phyloP scores from a whole-genome alignment of 768 basidiomycete genomes.

The Boletus rubroflammeus region DNA sequence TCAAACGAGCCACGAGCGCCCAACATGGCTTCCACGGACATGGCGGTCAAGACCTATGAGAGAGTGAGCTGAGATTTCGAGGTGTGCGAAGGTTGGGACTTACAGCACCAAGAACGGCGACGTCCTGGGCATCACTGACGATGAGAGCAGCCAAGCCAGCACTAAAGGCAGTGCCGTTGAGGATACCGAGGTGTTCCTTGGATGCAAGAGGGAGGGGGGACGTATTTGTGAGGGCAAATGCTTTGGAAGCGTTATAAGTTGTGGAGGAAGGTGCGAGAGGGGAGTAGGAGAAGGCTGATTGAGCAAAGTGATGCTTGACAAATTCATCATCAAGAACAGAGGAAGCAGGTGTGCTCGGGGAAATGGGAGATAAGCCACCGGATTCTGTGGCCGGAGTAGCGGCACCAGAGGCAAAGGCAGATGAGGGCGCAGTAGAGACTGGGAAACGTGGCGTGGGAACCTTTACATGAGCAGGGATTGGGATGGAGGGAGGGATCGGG shows the following conservation, averaged over 20 bases:
- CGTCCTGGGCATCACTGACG: slow-evolving; percentile 65
- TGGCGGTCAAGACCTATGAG: slow-evolving; percentile 66
- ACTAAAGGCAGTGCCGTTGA: slow-evolving; percentile 86
- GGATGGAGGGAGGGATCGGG: neutral
- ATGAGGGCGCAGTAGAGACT: neutral
- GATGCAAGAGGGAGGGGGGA: slow-evolving; percentile 63
- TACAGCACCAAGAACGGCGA: slow-evolving; percentile 52
- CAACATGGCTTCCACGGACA: slow-evolving; percentile 79
- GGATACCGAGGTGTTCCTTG: slow-evolving; percentile 76
- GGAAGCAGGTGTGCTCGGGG: slow-evolving; percentile 37
- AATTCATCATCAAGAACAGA: slow-evolving; percentile 26
- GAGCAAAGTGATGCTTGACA: neutral
- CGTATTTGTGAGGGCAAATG: slow-evolving; percentile 57
- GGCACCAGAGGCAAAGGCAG: slow-evolving; percentile 12
- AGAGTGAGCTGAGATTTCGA: neutral
- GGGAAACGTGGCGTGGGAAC: slow-evolving; percentile 14
- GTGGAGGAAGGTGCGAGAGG: neutral
- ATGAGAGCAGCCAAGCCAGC: slow-evolving; percentile 75
- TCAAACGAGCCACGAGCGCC: slow-evolving; percentile 72
- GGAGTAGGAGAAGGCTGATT: neutral
- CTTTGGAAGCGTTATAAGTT: slow-evolving; percentile 36
- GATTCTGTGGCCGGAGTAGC: slow-evolving; percentile 18
- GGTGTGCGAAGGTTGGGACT: neutral
- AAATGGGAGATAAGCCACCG: slow-evolving; percentile 44
- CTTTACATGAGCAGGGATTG: slow-evolving; percentile 13